These are phyloP conservation scores for Pythium dissimile DNA, from an alignment of 352 stramenopile genomes.

Conservation along the genomic window DNA sequence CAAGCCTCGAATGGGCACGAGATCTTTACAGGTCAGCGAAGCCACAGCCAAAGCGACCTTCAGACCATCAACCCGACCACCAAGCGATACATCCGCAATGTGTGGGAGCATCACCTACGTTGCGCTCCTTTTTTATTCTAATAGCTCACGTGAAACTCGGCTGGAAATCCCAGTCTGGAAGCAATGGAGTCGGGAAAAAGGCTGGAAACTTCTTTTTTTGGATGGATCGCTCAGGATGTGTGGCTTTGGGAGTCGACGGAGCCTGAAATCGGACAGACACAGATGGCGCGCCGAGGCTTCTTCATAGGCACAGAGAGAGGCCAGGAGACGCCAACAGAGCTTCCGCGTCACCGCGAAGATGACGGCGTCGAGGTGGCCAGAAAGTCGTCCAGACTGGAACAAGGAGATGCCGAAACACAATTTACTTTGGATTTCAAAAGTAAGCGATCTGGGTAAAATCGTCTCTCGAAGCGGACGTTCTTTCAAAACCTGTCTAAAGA, in stretches of 20 bases:
- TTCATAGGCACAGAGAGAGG: conserved; percentile 7
- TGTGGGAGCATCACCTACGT: no score
- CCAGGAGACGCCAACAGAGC: conserved; percentile 2
- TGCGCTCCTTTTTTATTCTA: no score
- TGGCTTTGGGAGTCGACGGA: no score
- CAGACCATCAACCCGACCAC: no score
- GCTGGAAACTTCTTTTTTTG: not conserved
- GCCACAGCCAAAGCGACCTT: no score
- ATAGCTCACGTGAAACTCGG: no score
- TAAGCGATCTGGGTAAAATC: not conserved
- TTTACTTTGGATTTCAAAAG: not conserved
- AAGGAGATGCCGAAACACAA: not conserved
- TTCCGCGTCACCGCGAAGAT: not conserved
- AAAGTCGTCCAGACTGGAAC: conserved; percentile 2
- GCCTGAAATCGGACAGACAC: not conserved
- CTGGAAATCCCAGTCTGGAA: no score
- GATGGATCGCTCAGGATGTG: no score
- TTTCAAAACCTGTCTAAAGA: no score
- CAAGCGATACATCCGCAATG: no score
- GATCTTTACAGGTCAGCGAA: not conserved
- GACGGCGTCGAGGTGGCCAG: conserved; percentile 3
- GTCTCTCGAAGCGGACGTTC: no score
- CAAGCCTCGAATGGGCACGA: conserved; percentile 5
- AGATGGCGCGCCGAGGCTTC: conserved; percentile 7
- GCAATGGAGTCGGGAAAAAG: no score